Evolutionary conservation across 768 basidiomycete genomes (phyloP), one percentile per base, ranked within the genome.

Genomic region (Boletus rubropictus): DNA sequence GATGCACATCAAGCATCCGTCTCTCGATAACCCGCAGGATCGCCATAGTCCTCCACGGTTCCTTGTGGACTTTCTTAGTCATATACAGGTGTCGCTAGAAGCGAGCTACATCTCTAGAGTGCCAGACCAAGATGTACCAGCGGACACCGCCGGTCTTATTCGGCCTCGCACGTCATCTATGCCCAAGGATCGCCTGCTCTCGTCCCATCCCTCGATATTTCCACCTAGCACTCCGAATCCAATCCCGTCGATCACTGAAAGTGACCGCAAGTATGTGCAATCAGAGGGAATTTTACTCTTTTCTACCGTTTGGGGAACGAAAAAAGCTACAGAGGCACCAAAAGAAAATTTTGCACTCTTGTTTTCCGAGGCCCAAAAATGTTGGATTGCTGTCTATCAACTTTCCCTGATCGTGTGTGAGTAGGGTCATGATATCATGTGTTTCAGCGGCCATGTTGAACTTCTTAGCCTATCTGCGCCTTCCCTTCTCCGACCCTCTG

Each of bases 201-300:
- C 72, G 54, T 55, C 61, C 17, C 77, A 79, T 50, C 82, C 85
- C 2, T 81, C 84, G 3, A 84, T 89, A 57, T 77, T 86, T 52
- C 89, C 89, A 24, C 90, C 90, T 1, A 72, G 72, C 42, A 96
- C 92, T 0, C 93, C 92, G 0, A 83, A 86, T 61, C 92, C 92
- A 2, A 84, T 82, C 14, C 92, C 92, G 1, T 71, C 77, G 1
- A 82, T 86, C 22, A 74, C 77, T 0, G 82, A 84, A 27, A 74
- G 77, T 14, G 92, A 96, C 65, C 75, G 78, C 36, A 76, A 80
- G 60, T 96, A 94, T 61, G 80, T 82, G 2, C 77, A 79, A 25
- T 75, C 87, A 0, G 88, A 92, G 57, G 93, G 92, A 0, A 83
- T 85, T 0, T 65, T 81, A 5, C 74, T 94, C 11, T 72, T 81